Percentiles rank a stretch among this genome's conserved stretches.
Conservation (phyloP, 2,329 filamentous ascomycete genomes). For the Daldinia sp. region DNA sequence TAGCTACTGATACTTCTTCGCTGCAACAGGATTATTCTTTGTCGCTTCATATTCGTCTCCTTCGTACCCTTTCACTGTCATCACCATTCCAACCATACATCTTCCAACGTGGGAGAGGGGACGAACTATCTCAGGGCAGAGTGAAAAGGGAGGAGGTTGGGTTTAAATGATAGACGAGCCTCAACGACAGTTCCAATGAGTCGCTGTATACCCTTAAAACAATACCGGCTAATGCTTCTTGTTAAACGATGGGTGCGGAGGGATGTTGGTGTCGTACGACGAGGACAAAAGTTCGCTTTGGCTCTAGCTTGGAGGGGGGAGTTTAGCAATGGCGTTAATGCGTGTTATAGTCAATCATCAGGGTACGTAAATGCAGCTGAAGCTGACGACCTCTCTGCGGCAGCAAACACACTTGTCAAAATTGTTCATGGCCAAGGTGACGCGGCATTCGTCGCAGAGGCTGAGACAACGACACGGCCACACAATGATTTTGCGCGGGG, state of each 20-base stretch:
- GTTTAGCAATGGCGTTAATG: background rate
- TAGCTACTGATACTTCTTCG: background rate
- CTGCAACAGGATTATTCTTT: background rate
- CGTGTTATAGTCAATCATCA: conserved; percentile 44
- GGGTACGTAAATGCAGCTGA: conserved; percentile 90
- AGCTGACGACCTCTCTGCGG: conserved; percentile 85
- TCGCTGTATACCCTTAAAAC: background rate
- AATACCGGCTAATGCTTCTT: conserved; percentile 4
- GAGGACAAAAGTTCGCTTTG: background rate
- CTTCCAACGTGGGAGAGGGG: background rate
- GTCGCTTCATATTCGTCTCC: background rate
- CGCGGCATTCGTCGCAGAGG: conserved; percentile 92
- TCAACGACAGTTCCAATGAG: conserved; percentile 10
- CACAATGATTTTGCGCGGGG: conserved; percentile 86
- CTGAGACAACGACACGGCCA: conserved; percentile 97
- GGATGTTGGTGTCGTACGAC: background rate
- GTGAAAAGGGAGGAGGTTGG: background rate
- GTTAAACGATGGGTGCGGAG: conserved; percentile 5
- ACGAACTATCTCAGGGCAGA: no score
- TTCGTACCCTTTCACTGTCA: background rate
- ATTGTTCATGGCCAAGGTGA: conserved; percentile 95
- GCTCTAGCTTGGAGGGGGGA: background rate
- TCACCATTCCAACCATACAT: background rate
- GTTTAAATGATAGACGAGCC: background rate
- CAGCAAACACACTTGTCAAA: conserved; percentile 97